These are phyloP conservation scores for Calycina marina DNA, from an alignment of 2,329 filamentous ascomycete species.

Conservation along the genomic window DNA sequence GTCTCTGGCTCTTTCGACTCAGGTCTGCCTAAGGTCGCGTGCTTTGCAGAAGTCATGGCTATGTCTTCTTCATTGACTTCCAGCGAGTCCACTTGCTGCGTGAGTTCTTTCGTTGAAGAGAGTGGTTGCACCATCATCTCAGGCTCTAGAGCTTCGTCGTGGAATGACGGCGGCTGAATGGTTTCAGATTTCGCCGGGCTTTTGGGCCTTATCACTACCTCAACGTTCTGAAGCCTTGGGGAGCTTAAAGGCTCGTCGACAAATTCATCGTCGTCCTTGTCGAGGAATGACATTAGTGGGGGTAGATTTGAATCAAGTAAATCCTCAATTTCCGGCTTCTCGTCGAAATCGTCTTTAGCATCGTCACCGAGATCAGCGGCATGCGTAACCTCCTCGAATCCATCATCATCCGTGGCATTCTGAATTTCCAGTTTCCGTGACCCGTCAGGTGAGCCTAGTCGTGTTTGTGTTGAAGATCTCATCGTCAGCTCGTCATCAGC, in stretches of 20 bases:
- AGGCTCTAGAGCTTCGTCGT: conserved; percentile 31
- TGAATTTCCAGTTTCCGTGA: conserved; percentile 61
- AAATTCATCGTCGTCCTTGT: conserved; percentile 58
- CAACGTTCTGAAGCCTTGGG: conserved; percentile 45
- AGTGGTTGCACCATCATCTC: conserved; percentile 42
- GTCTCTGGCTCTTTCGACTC: conserved; percentile 8
- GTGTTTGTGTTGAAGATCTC: conserved; percentile 34
- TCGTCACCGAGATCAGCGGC: conserved; percentile 59
- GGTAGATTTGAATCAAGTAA: conserved; percentile 25
- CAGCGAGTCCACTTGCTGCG: conserved; percentile 18
- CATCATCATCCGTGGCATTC: conserved; percentile 74
- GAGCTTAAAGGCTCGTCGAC: conserved; percentile 67
- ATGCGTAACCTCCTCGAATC: conserved; percentile 76
- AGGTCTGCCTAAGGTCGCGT: conserved; percentile 9
- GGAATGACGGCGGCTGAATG: background rate
- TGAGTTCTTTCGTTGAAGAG: conserved; percentile 33
- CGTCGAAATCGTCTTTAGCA: conserved; percentile 53
- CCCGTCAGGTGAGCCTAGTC: conserved; percentile 42
- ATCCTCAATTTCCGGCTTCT: conserved; percentile 36
- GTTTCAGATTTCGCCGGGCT: background rate
- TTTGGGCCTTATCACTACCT: conserved; percentile 36
- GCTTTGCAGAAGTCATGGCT: conserved; percentile 14
- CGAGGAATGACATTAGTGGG: conserved; percentile 28
- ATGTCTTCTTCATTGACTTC: conserved; percentile 17
- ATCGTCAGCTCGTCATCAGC: conserved; percentile 49